phyloP scores from a whole-genome alignment of 352 stramenopile species.

The Globisporangium yorkense region DNA sequence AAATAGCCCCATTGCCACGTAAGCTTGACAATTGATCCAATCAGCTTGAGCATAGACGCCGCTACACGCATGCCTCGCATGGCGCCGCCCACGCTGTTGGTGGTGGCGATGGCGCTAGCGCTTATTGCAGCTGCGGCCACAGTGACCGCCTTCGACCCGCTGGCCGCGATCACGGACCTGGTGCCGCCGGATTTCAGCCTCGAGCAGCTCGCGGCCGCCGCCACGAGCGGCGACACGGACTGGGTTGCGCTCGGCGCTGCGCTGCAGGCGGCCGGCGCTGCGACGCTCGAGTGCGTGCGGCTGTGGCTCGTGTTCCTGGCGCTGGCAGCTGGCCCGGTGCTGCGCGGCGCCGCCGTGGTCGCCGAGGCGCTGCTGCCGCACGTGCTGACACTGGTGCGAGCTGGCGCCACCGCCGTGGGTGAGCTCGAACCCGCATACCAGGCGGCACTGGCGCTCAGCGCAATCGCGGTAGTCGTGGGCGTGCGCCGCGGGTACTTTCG shows the following conservation, averaged over 20 bases:
- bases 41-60: no score
- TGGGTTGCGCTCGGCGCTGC: conserved; percentile 58
- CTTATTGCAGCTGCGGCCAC: not conserved
- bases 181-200: not conserved
- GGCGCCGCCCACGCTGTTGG: not conserved
- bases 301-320: conserved; percentile 55
- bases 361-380: conserved; percentile 64
- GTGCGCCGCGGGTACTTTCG: conserved; percentile 66
- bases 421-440: conserved; percentile 65
- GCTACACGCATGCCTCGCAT: no score
- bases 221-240: conserved; percentile 27
- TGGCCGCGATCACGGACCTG: conserved; percentile 29
- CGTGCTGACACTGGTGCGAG: conserved; percentile 29
- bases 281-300: conserved; percentile 51
- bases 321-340: conserved; percentile 38
- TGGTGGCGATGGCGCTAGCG: not conserved
- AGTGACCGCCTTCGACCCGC: not conserved
- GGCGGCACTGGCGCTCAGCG: conserved; percentile 20
- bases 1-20: no score
- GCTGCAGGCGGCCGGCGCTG: conserved; percentile 44
- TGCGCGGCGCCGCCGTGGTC: conserved; percentile 31
- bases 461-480: conserved; percentile 36
- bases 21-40: no score
- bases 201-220: not conserved
- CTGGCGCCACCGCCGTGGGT: conserved; percentile 34